These are phyloP conservation scores for Musa troglodytarum DNA, from an alignment of 176 grass and related monocot genomes.

Conservation along the genomic window DNA sequence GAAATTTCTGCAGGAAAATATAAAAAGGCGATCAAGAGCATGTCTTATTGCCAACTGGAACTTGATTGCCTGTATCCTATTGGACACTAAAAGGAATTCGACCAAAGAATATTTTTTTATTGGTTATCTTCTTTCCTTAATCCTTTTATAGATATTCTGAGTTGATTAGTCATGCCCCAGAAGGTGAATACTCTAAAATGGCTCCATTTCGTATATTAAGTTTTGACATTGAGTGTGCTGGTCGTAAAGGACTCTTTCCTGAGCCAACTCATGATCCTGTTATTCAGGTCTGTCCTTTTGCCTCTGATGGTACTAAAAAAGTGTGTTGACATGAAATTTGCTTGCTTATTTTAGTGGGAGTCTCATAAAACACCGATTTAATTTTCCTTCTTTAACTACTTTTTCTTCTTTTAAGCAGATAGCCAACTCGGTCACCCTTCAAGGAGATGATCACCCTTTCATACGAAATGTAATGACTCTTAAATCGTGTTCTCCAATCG, in stretches of 20 bases:
- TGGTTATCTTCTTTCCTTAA: conserved; percentile 31
- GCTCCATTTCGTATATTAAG: conserved; percentile 92
- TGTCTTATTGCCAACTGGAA: conserved; percentile 87
- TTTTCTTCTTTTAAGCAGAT: conserved; percentile 54
- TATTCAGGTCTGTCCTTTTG: conserved; percentile 74
- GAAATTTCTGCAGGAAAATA: conserved; percentile 80
- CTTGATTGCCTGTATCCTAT: conserved; percentile 85
- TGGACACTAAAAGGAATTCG: conserved; percentile 11
- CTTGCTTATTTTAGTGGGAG: conserved; percentile 13
- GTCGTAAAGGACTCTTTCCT: conserved; percentile 94
- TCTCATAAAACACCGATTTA: not conserved
- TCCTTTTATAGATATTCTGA: conserved; percentile 51
- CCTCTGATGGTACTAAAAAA: conserved; percentile 4
- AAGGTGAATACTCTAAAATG: conserved; percentile 90
- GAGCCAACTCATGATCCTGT: conserved; percentile 98
- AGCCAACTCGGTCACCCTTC: conserved; percentile 86
- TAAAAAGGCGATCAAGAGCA: conserved; percentile 55
- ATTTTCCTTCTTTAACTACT: not conserved
- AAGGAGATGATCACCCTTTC: conserved; percentile 78
- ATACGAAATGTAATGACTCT: conserved; percentile 92
- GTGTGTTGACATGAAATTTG: conserved; percentile 19
- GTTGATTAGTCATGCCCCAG: conserved; percentile 72
- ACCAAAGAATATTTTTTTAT: conserved; percentile 7
- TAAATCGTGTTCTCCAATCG: conserved; percentile 89
- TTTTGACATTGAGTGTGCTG: conserved; percentile 97